Evolutionary conservation across 306 rosid species (phyloP), one percentile per base, ranked within the genome.

Genomic region (Malus sieversii): DNA sequence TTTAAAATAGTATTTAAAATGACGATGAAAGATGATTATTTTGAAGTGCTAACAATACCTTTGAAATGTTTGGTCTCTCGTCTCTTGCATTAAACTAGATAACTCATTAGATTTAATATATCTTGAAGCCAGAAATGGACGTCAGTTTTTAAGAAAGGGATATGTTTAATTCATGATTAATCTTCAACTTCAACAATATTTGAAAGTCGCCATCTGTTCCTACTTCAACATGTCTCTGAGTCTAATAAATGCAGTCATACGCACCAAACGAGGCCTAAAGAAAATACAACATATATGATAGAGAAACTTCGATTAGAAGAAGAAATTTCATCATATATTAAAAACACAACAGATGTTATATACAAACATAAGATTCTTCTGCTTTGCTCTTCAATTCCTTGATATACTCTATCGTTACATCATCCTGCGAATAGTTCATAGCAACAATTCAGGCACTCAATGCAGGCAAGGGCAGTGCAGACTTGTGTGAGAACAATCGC

Each of bases 391-490:
- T 25, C 14, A 63, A 75, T 76, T 63, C 18, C 76, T 66, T 35
- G 33, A 22, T 15, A 45, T 74, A 4, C 20, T 48, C 1, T 48
- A 66, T 76, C 22, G 77, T 68, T 30, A 72, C 85, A 51, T 23
- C 4, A 78, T 83, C 90, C 85, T 1, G 86, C 85, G 38, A 91
- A 90, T 25, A 95, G 83, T 85, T 95, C 99, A 74, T 84, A 65
- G 64, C 99, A 95, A 38, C 97, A 95, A 60, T 84, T 88, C 60
- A 92, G 18, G 81, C 92, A 80, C 91, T 74, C 96, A 27, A 83
- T 86, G 65, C 99, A 95, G 57, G 97, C 86, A 53, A 95, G 86
- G 71, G 97, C 99, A 16, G 97, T 42, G 82, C 97, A 83, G 55
- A 95, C 73, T 57, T 95, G 99, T 16, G 96, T 51, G 70, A 91